These are phyloP conservation scores for Fraxinus anomala DNA, from an alignment of 257 asterid genomes.

Conservation along the genomic window DNA sequence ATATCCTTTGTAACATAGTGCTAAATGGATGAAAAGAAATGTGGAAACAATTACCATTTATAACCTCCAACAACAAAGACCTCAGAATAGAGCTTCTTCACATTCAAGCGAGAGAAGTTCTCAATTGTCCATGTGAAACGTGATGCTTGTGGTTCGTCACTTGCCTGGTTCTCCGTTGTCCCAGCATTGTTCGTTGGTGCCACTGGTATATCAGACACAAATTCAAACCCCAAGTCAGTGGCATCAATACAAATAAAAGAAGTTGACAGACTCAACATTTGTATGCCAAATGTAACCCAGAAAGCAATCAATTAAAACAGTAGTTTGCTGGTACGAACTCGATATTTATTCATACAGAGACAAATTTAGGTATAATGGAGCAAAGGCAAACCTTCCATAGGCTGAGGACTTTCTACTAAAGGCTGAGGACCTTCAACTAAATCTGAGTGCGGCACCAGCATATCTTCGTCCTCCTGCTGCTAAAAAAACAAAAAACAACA, in stretches of 20 bases:
- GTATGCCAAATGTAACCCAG: neutral
- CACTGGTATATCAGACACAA: conserved; percentile 19
- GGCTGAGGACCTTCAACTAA: conserved; percentile 74
- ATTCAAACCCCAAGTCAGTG: neutral
- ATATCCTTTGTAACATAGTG: neutral
- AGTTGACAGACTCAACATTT: neutral
- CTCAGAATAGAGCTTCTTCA: conserved; percentile 53
- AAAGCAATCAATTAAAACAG: neutral
- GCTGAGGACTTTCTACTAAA: conserved; percentile 56
- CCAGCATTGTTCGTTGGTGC: conserved; percentile 39
- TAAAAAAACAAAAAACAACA: conserved; percentile 15
- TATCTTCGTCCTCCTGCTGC: conserved; percentile 81
- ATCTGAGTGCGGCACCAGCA: conserved; percentile 77
- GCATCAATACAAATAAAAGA: neutral
- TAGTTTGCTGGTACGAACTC: neutral
- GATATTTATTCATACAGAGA: neutral
- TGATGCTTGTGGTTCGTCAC: conserved; percentile 55
- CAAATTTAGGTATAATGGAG: neutral
- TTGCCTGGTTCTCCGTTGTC: conserved; percentile 50
- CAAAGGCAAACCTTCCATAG: conserved; percentile 60
- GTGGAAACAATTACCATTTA: conserved; percentile 40
- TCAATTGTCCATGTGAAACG: conserved; percentile 55
- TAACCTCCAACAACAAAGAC: conserved; percentile 50
- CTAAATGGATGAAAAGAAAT: neutral
- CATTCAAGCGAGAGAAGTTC: conserved; percentile 41